These are phyloP conservation scores for Podospora sp. DNA, from an alignment of 495 filamentous ascomycete species.

Conservation along the genomic window DNA sequence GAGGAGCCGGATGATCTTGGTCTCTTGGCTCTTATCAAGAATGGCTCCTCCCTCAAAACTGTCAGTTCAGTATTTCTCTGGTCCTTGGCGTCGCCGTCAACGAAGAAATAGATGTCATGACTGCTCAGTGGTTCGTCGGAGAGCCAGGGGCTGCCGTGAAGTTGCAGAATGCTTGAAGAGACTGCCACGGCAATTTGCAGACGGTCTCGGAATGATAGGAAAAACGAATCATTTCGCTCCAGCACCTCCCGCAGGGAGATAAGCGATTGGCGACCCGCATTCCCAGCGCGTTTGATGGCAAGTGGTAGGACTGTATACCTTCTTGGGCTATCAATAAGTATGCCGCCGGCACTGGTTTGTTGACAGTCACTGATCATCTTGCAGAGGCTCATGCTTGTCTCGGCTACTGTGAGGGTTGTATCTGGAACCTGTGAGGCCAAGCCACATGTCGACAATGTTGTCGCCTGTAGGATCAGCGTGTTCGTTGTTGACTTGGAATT, in stretches of 20 bases:
- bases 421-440: not conserved
- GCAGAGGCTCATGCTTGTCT: not conserved
- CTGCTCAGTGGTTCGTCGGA: not conserved
- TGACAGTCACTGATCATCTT: not conserved
- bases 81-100: not conserved
- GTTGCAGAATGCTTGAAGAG: not conserved
- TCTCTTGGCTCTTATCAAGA: not conserved
- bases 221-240: not conserved
- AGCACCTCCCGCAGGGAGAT: not conserved
- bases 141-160: slow-evolving; percentile 4
- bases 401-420: not conserved
- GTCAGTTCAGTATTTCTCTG: not conserved
- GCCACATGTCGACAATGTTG: not conserved
- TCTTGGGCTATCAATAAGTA: not conserved
- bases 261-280: not conserved
- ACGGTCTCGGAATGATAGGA: not conserved
- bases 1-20: not conserved
- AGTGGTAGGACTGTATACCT: not conserved
- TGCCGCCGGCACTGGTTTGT: not conserved
- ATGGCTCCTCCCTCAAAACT: not conserved
- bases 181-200: not conserved
- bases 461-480: not conserved
- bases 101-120: not conserved
- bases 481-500: not conserved
- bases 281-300: not conserved